Evolutionary conservation across 2,329 filamentous ascomycete species (phyloP).

Genomic region (Fusarium mangiferae): DNA sequence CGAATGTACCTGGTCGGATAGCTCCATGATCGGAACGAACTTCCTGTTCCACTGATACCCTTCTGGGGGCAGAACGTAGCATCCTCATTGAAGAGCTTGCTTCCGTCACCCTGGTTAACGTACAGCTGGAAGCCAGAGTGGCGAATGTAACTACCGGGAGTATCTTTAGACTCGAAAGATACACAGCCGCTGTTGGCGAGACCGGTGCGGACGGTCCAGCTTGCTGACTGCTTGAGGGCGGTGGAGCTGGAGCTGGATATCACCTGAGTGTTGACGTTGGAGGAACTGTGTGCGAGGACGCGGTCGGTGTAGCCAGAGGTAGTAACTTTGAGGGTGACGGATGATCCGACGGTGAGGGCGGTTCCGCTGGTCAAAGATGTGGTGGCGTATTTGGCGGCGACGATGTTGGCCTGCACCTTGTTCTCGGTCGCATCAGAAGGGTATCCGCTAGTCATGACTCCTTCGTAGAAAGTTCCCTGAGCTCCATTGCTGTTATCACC

Average conservation of each 20-base stretch:
- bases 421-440: slow-evolving; percentile 26
- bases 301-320: slow-evolving; percentile 17
- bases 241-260: slow-evolving; percentile 5
- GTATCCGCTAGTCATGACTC: slow-evolving; percentile 5
- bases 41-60: slow-evolving; percentile 9
- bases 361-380: slow-evolving; percentile 4
- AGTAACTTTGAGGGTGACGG: slow-evolving; percentile 12
- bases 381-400: slow-evolving; percentile 18
- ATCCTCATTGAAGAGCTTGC: slow-evolving; percentile 18
- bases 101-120: neutral
- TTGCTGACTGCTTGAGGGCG: slow-evolving; percentile 15
- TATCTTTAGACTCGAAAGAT: slow-evolving; percentile 20
- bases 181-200: slow-evolving; percentile 26
- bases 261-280: slow-evolving; percentile 15
- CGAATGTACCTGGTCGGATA: slow-evolving; percentile 23
- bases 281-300: slow-evolving; percentile 4
- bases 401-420: slow-evolving; percentile 19
- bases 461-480: slow-evolving; percentile 20
- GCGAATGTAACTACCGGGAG: slow-evolving; percentile 10
- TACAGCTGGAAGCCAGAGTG: slow-evolving; percentile 3
- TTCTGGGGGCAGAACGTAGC: slow-evolving; percentile 23
- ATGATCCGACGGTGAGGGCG: slow-evolving; percentile 4
- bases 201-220: slow-evolving; percentile 15
- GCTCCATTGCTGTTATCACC: slow-evolving; percentile 25
- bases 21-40: slow-evolving; percentile 14